These are phyloP conservation scores for Fusarium transvaalense DNA, from an alignment of 2,329 filamentous ascomycete species.

Conservation along the genomic window DNA sequence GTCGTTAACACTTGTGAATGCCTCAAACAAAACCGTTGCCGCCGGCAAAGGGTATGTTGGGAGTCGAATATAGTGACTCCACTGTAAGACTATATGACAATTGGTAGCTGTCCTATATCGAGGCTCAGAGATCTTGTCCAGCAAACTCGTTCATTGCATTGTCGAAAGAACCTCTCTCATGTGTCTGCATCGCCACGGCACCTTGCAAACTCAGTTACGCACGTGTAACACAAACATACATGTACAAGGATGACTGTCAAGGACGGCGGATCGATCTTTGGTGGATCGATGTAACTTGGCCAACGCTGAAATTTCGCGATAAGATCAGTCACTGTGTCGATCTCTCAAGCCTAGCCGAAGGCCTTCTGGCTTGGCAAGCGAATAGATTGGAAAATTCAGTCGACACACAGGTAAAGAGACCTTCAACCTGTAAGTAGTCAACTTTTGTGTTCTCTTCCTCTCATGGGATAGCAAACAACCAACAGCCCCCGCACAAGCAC, in stretches of 20 bases:
- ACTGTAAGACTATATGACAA: slow-evolving; percentile 23
- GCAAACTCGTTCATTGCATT: background rate
- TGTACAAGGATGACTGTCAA: slow-evolving; percentile 41
- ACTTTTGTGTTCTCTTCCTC: slow-evolving; percentile 15
- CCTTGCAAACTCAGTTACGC: slow-evolving; percentile 33
- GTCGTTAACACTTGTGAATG: background rate
- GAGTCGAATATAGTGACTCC: too few relatives aligned
- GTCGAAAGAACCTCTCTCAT: slow-evolving; percentile 20
- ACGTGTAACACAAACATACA: slow-evolving; percentile 43
- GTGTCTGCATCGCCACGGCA: slow-evolving; percentile 28
- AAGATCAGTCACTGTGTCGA: slow-evolving; percentile 32
- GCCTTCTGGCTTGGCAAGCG: slow-evolving; percentile 18
- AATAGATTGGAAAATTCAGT: slow-evolving; percentile 20
- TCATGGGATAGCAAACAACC: slow-evolving; percentile 6
- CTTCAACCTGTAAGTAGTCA: slow-evolving; percentile 15
- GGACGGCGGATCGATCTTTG: slow-evolving; percentile 41
- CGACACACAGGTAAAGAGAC: background rate
- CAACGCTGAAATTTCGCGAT: slow-evolving; percentile 37
- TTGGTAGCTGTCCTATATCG: slow-evolving; percentile 5
- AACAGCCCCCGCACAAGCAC: slow-evolving; percentile 34
- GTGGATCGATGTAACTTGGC: slow-evolving; percentile 38
- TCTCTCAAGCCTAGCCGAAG: slow-evolving; percentile 14
- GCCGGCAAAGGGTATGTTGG: slow-evolving; percentile 37
- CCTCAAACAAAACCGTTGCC: slow-evolving; percentile 27
- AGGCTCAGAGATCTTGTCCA: background rate